Percentiles rank a stretch among this genome's conserved stretches.
phyloP scores from a whole-genome alignment of 2,329 filamentous ascomycete species.

The Ceratocystis variospora region DNA sequence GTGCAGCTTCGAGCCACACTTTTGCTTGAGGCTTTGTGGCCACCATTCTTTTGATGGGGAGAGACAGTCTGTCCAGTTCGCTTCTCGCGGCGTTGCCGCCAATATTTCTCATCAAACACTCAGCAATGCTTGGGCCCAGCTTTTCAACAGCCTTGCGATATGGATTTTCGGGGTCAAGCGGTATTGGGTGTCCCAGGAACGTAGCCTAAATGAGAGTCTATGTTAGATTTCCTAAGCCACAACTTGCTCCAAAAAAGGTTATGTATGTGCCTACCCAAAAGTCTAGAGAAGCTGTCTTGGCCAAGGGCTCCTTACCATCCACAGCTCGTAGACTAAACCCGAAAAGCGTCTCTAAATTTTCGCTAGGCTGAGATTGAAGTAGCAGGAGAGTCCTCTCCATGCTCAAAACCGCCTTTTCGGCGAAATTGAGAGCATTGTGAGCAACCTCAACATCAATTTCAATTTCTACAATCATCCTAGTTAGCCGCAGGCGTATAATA shows the following conservation, averaged over 20 bases:
- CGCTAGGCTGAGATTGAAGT: conserved; percentile 41
- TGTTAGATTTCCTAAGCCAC: neutral
- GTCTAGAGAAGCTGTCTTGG: conserved; percentile 58
- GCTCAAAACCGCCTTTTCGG: conserved; percentile 46
- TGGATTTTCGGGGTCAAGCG: conserved; percentile 32
- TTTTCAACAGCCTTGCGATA: conserved; percentile 40
- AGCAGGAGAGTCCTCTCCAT: conserved; percentile 43
- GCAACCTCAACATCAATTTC: conserved; percentile 62
- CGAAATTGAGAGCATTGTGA: conserved; percentile 60
- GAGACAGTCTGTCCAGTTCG: conserved; percentile 56
- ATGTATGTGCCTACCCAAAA: conserved; percentile 50
- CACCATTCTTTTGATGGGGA: conserved; percentile 57
- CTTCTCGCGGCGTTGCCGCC: conserved; percentile 55
- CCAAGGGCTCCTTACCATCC: conserved; percentile 56
- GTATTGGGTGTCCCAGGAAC: conserved; percentile 34
- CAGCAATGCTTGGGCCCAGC: conserved; percentile 47
- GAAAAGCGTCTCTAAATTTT: conserved; percentile 52
- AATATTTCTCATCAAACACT: conserved; percentile 49
- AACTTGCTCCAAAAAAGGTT: neutral
- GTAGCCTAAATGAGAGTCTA: conserved; percentile 31
- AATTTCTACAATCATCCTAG: conserved; percentile 32
- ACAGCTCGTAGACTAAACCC: conserved; percentile 58
- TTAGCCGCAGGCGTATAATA: neutral
- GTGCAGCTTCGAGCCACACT: conserved; percentile 48
- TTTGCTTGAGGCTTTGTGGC: conserved; percentile 41